Conservation (phyloP, 225 moss, liverwort and hornwort species). For the Antitrichia curtipendula region DNA sequence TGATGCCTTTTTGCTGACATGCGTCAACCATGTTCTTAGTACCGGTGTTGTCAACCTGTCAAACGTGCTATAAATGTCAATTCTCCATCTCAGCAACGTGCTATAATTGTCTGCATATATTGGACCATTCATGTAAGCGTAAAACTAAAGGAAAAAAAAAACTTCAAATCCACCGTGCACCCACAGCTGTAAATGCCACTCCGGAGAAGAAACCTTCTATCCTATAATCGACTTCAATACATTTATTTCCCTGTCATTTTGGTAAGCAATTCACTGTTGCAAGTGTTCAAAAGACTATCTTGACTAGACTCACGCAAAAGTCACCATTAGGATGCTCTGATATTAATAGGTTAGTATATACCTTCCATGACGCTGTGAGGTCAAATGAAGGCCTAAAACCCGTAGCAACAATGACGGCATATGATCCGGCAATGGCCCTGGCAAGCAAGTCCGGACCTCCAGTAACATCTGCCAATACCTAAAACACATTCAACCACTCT, state of each 20-base stretch:
- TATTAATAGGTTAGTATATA: neutral
- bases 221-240: neutral
- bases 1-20: constrained; percentile 35
- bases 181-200: neutral
- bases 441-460: constrained; percentile 52
- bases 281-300: neutral
- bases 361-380: constrained; percentile 81
- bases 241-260: neutral
- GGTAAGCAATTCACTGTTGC: neutral
- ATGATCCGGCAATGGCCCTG: constrained; percentile 50
- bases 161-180: neutral
- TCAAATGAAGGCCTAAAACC: constrained; percentile 77
- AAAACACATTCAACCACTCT: neutral
- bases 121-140: neutral
- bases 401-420: constrained; percentile 62
- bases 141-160: neutral
- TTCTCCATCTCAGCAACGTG: neutral
- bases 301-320: neutral
- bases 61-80: neutral
- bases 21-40: constrained; percentile 74
- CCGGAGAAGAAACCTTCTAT: neutral
- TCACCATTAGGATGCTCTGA: neutral
- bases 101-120: neutral
- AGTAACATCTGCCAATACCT: constrained; percentile 75
- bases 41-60: constrained; percentile 67